Evolutionary conservation across 2,329 filamentous ascomycete genomes (phyloP).

Genomic region (Alternaria angustiovoidea): DNA sequence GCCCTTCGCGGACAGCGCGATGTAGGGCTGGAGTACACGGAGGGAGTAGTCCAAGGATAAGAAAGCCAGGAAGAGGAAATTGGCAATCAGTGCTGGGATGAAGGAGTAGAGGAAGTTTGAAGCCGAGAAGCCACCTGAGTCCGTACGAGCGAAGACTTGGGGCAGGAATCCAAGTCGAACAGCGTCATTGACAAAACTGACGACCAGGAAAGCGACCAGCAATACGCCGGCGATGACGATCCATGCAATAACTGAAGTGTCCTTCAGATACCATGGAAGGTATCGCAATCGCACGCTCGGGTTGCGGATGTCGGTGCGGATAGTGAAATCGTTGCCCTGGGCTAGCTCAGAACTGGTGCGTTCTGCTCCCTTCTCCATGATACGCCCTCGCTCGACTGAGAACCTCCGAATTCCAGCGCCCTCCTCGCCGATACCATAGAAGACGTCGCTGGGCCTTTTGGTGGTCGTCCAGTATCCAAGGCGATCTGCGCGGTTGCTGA

Average conservation of each 20-base stretch:
- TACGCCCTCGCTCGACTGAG: slow-evolving; percentile 59
- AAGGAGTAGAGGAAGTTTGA: slow-evolving; percentile 90
- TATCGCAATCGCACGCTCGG: slow-evolving; percentile 68
- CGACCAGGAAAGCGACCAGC: slow-evolving; percentile 66
- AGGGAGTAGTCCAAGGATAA: slow-evolving; percentile 72
- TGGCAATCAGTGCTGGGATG: slow-evolving; percentile 72
- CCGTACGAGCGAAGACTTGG: slow-evolving; percentile 67
- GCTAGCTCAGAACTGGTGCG: slow-evolving; percentile 22
- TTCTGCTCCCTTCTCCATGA: slow-evolving; percentile 55
- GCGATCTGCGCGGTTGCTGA: slow-evolving; percentile 68
- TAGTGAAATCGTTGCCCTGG: slow-evolving; percentile 50
- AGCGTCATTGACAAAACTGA: slow-evolving; percentile 77
- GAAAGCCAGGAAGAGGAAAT: slow-evolving; percentile 72
- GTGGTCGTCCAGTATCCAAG: slow-evolving; percentile 88
- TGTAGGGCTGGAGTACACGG: slow-evolving; percentile 74
- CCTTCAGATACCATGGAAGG: slow-evolving; percentile 79
- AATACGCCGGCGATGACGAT: slow-evolving; percentile 55
- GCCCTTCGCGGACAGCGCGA: slow-evolving; percentile 64
- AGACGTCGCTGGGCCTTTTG: slow-evolving; percentile 69
- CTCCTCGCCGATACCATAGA: slow-evolving; percentile 80
- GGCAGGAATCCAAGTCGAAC: slow-evolving; percentile 77
- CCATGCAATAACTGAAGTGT: slow-evolving; percentile 71
- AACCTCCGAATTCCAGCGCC: slow-evolving; percentile 61
- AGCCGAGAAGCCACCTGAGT: slow-evolving; percentile 73
- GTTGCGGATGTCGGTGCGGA: slow-evolving; percentile 61